phyloP scores from a whole-genome alignment of 179 eudicot genomes.

The Silene coronaria region DNA sequence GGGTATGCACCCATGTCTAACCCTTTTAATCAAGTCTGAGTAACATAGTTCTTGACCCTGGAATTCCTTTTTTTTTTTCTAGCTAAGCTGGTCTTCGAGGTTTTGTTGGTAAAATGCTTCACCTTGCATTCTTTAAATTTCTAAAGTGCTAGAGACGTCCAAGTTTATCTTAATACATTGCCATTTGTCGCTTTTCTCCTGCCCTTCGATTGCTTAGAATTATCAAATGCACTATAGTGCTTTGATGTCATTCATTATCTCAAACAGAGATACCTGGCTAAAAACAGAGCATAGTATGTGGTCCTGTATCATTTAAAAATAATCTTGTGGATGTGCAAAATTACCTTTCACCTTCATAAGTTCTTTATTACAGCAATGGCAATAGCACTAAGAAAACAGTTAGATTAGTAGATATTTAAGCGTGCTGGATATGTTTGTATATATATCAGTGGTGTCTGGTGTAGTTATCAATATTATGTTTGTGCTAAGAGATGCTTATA shows the following conservation, averaged over 20 bases:
- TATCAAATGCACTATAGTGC: not conserved
- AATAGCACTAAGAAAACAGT: slow-evolving; percentile 22
- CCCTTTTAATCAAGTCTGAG: too few relatives aligned
- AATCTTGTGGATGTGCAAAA: not conserved
- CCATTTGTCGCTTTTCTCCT: not conserved
- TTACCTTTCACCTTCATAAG: slow-evolving; percentile 15
- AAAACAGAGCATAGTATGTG: slow-evolving; percentile 6
- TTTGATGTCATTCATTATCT: not conserved
- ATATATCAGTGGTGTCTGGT: slow-evolving; percentile 13
- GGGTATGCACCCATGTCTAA: too few relatives aligned
- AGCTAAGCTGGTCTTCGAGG: too few relatives aligned
- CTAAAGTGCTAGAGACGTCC: too few relatives aligned
- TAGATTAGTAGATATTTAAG: slow-evolving; percentile 20
- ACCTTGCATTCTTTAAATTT: too few relatives aligned
- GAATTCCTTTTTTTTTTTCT: too few relatives aligned
- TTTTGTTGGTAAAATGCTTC: too few relatives aligned
- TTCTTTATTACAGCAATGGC: slow-evolving; percentile 18
- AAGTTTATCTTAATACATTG: not conserved
- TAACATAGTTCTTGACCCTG: too few relatives aligned
- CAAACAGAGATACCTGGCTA: slow-evolving; percentile 4
- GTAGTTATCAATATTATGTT: slow-evolving; percentile 21
- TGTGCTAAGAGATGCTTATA: slow-evolving; percentile 27
- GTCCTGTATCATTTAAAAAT: not conserved
- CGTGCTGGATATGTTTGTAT: slow-evolving; percentile 21
- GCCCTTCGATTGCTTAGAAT: not conserved